Conservation (phyloP, 768 basidiomycete species). For the Polyporus arcularius region DNA sequence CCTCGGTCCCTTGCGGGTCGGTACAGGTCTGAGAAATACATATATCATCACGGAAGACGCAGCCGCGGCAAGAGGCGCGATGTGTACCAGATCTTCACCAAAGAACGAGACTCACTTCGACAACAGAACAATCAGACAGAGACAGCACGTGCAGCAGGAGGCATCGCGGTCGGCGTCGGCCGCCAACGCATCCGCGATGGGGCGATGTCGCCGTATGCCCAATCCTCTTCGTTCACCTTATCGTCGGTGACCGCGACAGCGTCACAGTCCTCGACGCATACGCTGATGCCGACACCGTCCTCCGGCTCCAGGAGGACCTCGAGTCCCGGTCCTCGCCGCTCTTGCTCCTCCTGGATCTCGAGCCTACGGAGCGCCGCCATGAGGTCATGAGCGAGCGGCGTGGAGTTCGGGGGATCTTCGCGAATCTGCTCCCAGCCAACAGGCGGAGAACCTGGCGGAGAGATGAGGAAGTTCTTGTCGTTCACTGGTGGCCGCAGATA, state of each 20-base stretch:
- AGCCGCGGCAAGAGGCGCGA: slow-evolving; percentile 19
- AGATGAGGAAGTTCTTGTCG: slow-evolving; percentile 96
- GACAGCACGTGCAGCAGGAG: slow-evolving; percentile 21
- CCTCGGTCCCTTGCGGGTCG: slow-evolving; percentile 51
- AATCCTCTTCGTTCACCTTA: slow-evolving; percentile 41
- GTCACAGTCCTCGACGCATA: slow-evolving; percentile 79
- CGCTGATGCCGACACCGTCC: slow-evolving; percentile 71
- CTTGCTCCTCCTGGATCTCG: slow-evolving; percentile 48
- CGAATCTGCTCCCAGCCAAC: slow-evolving; percentile 92
- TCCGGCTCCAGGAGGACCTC: slow-evolving; percentile 69
- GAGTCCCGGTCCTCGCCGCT: slow-evolving; percentile 32
- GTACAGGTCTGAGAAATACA: slow-evolving; percentile 73
- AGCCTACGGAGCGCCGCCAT: slow-evolving; percentile 76
- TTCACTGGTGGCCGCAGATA: slow-evolving; percentile 75
- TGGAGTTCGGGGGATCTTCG: slow-evolving; percentile 87
- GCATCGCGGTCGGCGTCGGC: slow-evolving; percentile 26
- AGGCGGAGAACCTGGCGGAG: slow-evolving; percentile 96
- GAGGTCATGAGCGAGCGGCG: slow-evolving; percentile 86
- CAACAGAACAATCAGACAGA: slow-evolving; percentile 4
- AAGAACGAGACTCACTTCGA: slow-evolving; percentile 24
- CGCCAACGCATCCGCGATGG: slow-evolving; percentile 46
- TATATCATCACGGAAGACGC: slow-evolving; percentile 55
- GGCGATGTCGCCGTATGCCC: slow-evolving; percentile 56
- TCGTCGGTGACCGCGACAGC: slow-evolving; percentile 33
- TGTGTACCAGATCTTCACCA: not conserved